A percentile compares a stretch with the other conserved stretches of the same genome.
Evolutionary conservation across 306 rosid species (phyloP).

Genomic region (Glycine latifolia): DNA sequence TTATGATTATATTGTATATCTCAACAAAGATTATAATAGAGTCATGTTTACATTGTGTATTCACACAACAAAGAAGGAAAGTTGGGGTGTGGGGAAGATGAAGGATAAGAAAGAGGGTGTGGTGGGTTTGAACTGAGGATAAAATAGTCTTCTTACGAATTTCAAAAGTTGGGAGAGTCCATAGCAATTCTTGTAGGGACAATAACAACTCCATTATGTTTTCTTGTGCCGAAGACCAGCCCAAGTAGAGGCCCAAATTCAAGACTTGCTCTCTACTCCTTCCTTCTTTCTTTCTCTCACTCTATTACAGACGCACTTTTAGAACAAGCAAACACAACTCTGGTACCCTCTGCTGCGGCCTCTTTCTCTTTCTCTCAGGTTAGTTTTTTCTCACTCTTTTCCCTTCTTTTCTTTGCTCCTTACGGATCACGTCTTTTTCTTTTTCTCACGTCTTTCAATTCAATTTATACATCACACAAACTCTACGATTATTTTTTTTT

Average conservation of each 20-base stretch:
- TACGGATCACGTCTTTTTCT: not conserved
- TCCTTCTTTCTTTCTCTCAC: not conserved
- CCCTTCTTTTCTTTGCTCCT: constrained; percentile 12
- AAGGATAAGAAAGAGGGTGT: too few relatives aligned
- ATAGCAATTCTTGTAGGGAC: too few relatives aligned
- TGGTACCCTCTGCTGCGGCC: not conserved
- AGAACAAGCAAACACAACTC: not conserved
- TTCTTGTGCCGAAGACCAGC: too few relatives aligned
- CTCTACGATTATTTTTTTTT: not conserved
- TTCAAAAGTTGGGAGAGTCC: too few relatives aligned
- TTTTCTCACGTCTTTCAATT: not conserved
- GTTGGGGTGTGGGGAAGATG: too few relatives aligned
- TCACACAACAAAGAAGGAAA: too few relatives aligned
- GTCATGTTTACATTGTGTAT: too few relatives aligned
- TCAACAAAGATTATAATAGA: too few relatives aligned
- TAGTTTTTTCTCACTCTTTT: not conserved
- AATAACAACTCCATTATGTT: too few relatives aligned
- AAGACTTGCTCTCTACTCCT: constrained; percentile 40
- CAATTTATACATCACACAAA: not conserved
- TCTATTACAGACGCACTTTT: not conserved
- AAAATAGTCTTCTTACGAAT: too few relatives aligned
- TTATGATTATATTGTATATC: too few relatives aligned
- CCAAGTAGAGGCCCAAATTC: constrained; percentile 9
- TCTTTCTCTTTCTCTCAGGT: constrained; percentile 28
- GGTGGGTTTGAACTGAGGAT: too few relatives aligned